Conservation (phyloP, 75 land plant genomes). For the Chamaecyparis obtusa region DNA sequence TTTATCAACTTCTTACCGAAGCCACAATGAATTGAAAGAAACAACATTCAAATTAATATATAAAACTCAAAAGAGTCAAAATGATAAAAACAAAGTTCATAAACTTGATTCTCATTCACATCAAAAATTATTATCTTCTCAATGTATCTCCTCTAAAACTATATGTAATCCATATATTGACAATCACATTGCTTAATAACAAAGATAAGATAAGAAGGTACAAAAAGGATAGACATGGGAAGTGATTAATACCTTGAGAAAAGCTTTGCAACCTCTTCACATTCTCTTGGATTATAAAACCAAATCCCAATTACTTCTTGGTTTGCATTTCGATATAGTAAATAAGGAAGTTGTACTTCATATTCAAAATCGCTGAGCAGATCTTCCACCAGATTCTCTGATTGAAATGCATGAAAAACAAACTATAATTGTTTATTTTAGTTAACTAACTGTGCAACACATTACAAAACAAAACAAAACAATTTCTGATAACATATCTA, state of each 20-base stretch:
- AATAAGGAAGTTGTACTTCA: slow-evolving; percentile 50
- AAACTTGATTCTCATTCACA: neutral
- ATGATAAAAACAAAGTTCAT: neutral
- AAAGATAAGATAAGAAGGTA: slow-evolving; percentile 1
- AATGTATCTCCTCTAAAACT: neutral
- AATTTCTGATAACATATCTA: neutral
- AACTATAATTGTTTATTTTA: neutral
- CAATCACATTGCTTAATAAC: neutral
- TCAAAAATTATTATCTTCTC: neutral
- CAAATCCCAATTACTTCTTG: slow-evolving; percentile 59
- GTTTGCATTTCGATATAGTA: slow-evolving; percentile 46
- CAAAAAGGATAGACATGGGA: neutral
- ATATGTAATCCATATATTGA: neutral
- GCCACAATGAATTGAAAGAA: neutral
- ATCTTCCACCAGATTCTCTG: slow-evolving; percentile 59
- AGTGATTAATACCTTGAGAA: slow-evolving; percentile 32
- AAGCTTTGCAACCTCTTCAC: slow-evolving; percentile 53
- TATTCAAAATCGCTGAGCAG: slow-evolving; percentile 54
- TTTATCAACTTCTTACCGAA: neutral
- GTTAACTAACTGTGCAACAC: neutral
- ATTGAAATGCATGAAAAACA: neutral
- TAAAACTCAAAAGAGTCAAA: neutral
- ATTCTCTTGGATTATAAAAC: slow-evolving; percentile 51
- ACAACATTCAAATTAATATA: neutral
- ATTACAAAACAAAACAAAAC: neutral